Conservation (phyloP, 495 filamentous ascomycete species). For the Aspergillus diversus region DNA sequence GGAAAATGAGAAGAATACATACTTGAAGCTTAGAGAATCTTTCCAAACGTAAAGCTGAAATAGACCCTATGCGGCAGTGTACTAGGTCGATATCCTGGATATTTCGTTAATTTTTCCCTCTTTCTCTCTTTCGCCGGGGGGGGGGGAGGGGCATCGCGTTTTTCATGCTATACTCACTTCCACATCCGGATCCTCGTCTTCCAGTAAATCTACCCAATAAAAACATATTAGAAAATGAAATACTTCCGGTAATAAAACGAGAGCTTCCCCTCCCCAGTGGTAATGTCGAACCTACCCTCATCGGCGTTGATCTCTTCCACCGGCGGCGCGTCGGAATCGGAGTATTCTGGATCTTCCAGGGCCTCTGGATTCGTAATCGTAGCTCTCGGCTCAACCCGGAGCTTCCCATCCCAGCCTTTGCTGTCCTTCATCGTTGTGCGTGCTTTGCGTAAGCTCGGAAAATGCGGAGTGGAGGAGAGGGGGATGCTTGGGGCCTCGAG, state of each 20-base stretch:
- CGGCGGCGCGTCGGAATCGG: constrained; percentile 76
- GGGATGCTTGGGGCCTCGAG: not conserved
- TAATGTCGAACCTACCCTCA: constrained; percentile 60
- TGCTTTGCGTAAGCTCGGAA: not conserved
- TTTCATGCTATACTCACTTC: constrained; percentile 46
- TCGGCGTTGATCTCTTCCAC: constrained; percentile 80
- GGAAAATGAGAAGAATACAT: constrained; percentile 17
- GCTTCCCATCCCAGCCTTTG: constrained; percentile 93
- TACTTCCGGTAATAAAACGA: too few relatives aligned
- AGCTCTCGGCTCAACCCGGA: constrained; percentile 68
- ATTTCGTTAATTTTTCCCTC: constrained; percentile 1
- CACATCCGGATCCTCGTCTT: constrained; percentile 61
- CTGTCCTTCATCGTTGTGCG: constrained; percentile 56
- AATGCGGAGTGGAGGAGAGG: constrained; percentile 10
- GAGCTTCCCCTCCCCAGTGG: not conserved
- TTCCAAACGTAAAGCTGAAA: constrained; percentile 76
- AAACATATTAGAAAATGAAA: constrained; percentile 3
- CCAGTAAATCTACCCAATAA: constrained; percentile 60
- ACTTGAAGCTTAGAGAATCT: constrained; percentile 78
- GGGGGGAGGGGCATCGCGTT: too few relatives aligned
- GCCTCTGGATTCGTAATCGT: constrained; percentile 74
- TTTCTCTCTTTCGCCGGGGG: not conserved
- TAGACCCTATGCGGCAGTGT: constrained; percentile 80
- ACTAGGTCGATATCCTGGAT: constrained; percentile 83
- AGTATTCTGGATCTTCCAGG: constrained; percentile 80